Evolutionary conservation across 805 yeast genomes (phyloP), one percentile per base, ranked within the genome.

Genomic region (Nakazawaea laoshanensis): DNA sequence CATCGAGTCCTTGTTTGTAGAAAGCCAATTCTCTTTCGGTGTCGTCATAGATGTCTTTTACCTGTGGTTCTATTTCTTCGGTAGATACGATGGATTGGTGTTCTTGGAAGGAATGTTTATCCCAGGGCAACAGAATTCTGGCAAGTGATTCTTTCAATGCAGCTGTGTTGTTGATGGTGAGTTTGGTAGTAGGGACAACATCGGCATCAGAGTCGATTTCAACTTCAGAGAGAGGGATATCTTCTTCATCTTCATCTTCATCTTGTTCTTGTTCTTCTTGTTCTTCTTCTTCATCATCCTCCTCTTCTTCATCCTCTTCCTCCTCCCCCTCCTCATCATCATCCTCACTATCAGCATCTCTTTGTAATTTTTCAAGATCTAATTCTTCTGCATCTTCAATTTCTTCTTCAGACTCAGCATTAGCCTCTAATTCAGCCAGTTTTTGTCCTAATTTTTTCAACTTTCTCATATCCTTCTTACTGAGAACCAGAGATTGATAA

Each of bases 201-300:
- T 92, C 98, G 12, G 95, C 95, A 52, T 88, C 96, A 2, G 92
- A 84, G 49, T 87, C 96, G 27, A 85, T 61, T 49, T 89, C 96
- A 17, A 81, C 96, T 35, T 87, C 96, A 1, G 95, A 83, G 33
- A 86, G 70, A 14, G 95, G 82, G 28, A 88, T 70, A 45, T 87
- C 96, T 43, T 81, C 88, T 36, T 74, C 85, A 6, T 77, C 89
- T 27, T 72, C 82, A 19, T 69, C 77, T 28, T 67, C 77, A 24
- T 68, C 76, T 11, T 66, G 76, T 7, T 61, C 73, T 1, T 65
- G 74, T 5, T 68, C 74, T 8, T 65, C 75, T 3, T 64, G 72
- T 2, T 55, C 66, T 2, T 58, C 68, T 4, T 55, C 66, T 3
- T 57, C 70, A 4, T 59, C 71, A 3, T 57, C 70, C n/a, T 62